phyloP scores from a whole-genome alignment of 1,139 yeast species.

The Kodamaea plutei region DNA sequence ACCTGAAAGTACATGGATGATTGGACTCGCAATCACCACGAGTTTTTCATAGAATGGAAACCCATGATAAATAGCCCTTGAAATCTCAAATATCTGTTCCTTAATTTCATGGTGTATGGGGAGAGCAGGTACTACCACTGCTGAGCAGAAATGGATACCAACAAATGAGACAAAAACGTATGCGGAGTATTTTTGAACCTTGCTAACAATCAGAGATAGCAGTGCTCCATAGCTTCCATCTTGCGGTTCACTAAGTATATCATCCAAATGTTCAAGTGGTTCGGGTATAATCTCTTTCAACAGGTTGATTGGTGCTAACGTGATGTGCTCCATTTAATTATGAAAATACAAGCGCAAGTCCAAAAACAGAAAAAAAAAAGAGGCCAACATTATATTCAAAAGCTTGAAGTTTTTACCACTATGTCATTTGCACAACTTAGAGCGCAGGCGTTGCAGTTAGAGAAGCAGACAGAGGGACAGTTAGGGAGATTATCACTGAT shows the following conservation, averaged over 20 bases:
- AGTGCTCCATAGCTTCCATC: conserved; percentile 1
- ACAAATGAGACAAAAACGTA: conserved; percentile 55
- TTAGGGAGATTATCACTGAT: conserved; percentile 27
- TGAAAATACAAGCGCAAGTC: no score
- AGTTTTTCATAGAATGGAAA: conserved; percentile 46
- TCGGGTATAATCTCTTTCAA: conserved; percentile 6
- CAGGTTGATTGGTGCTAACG: conserved; percentile 1
- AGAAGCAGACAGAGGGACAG: conserved; percentile 39
- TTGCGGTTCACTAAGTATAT: not conserved
- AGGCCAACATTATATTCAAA: no score
- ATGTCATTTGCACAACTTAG: conserved; percentile 43
- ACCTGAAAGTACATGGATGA: conserved; percentile 54
- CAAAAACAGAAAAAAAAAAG: no score
- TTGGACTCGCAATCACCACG: conserved; percentile 45
- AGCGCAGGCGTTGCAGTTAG: conserved; percentile 36
- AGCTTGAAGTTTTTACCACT: no score
- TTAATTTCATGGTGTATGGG: conserved; percentile 38
- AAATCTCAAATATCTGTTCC: conserved; percentile 57
- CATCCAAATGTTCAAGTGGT: conserved; percentile 1
- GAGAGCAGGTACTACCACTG: conserved; percentile 50
- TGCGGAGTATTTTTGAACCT: conserved; percentile 58
- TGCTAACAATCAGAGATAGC: conserved; percentile 1
- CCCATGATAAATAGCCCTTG: conserved; percentile 57
- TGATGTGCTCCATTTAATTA: not conserved
- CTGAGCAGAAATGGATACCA: conserved; percentile 55